Base-by-base conservation (phyloP, 179 eudicot genomes). In the Gypsophila paniculata region DNA sequence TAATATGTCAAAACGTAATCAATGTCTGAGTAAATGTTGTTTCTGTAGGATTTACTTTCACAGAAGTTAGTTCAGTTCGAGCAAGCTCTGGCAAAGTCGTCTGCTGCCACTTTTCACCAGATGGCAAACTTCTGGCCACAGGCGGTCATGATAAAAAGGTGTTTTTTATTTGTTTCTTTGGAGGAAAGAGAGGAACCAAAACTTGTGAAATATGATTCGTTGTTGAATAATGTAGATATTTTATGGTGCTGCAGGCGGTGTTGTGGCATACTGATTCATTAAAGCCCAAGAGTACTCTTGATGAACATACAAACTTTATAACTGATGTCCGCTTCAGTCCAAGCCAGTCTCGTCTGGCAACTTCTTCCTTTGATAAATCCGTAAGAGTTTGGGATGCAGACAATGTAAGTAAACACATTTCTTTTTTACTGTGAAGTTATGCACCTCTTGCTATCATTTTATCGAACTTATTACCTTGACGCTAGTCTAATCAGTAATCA, bases 81-180 rank as follows among this genome's bases (percentile, higher is more conserved):
- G 99, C 99, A 55, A 90, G 99, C 79, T 72, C 67, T 13, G 85
- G 82, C 80, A 94, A 91, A 82, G 99, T 94, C 69, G 85, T 68
- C 36, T 94, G 99, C 65, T 94, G 99, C 81, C 96, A 91, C 82
- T 91, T 94, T 80, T 94, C 99, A 29, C 85, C 96, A 0, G 96
- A 91, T 75, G 99, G 99, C 58, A 91, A 94, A 76, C 84, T 94
- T 74, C 91, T 94, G 68, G 99, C 99, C 66, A 91, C 87, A 78
- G 99, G 99, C 59, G 97, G 97, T 66, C 97, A 92, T 64, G 99
- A 94, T 84, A 94, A 91, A 82, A 94, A 88, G 96, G 97, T 87
- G 59, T 22, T 65, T 42, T 68, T 49, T 49, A 29, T 48, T 42
- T 46, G 49, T 36, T 36, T 54, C 22, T 58, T 6, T 11, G 26